Conservation (phyloP, 2,329 filamentous ascomycete genomes). For the Juglanconis oblonga region DNA sequence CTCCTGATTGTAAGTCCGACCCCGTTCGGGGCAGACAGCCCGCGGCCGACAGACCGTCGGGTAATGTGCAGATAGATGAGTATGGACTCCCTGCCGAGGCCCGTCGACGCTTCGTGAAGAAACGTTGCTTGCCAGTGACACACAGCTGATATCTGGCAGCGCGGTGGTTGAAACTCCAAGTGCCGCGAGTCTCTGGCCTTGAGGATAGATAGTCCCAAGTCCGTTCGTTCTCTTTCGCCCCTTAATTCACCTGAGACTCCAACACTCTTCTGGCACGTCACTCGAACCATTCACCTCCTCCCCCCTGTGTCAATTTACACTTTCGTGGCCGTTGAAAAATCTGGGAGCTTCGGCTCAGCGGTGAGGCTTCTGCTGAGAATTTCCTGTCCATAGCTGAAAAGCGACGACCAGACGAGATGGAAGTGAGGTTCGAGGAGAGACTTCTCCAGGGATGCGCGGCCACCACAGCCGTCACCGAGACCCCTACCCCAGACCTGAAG, state of each 20-base stretch:
- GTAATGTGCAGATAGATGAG: not conserved
- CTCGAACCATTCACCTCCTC: not conserved
- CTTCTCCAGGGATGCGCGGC: not conserved
- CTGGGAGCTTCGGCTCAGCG: not conserved
- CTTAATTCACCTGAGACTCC: slow-evolving; percentile 2
- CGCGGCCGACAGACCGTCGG: not conserved
- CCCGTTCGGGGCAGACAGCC: too few species aligned
- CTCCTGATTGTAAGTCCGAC: too few species aligned
- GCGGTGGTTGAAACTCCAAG: not conserved
- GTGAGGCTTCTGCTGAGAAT: slow-evolving; percentile 7
- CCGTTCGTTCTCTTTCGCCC: not conserved
- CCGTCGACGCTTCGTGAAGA: not conserved
- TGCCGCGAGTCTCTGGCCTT: not conserved
- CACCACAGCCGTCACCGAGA: not conserved
- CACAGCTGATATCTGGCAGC: not conserved
- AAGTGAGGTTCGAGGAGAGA: not conserved
- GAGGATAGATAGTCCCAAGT: not conserved
- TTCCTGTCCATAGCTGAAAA: slow-evolving; percentile 10
- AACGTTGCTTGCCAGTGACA: not conserved
- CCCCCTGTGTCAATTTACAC: too few species aligned
- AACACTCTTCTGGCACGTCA: not conserved
- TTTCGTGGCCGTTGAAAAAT: not conserved
- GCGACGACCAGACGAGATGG: not conserved
- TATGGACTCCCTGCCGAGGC: not conserved
- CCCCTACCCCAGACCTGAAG: not conserved